Evolutionary conservation across 2,329 filamentous ascomycete species (phyloP), one percentile per base, ranked within the genome.

Genomic region (Hirsutella rhossiliensis): DNA sequence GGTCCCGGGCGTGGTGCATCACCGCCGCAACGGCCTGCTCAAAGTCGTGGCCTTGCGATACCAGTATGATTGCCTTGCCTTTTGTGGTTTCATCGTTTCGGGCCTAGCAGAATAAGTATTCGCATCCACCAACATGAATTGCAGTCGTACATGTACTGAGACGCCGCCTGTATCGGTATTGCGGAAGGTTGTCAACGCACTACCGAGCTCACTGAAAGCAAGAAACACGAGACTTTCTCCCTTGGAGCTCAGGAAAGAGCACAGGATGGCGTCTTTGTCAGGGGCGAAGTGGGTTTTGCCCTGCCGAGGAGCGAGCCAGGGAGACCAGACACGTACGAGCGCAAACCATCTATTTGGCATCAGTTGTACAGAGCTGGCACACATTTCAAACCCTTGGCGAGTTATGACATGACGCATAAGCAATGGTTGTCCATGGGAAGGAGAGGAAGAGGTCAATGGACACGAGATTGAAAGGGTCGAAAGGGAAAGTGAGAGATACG

Each of bases 271-370:
- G 54, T 94, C 85, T 52, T 88, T 85, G 48, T 87, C 82, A 5
- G 89, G 67, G 5, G 67, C 65, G 45, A 94, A 84, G 1, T 65
- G 65, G 4, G 67, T 62, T 48, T 75, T 79, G 12, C 89, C 89
- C 59, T 96, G 89, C 34, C 87, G 72, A n/a, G 90, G 90, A 8
- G 84, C 87, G 11, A 95, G 67, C 90, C 90, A 97, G 1, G 88
- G 83, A 30, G 74, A 75, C 78, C 82, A 92, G 4, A 86, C 69
- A 17, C 88, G 78, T 5, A 94, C 80, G 12, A 95, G 64, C 8
- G 86, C 79, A 58, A 95, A 90, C 79, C 87, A 94, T 52, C 84
- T 42, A 11, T 28, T n/a, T 6, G 9, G 23, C 23, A 30, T 40
- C 28, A 40, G 38, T 17, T 17, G n/a, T n/a, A 18, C 38, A 12